Base-by-base conservation (phyloP, 2,329 filamentous ascomycete genomes). In the Fusarium lyarnte region DNA sequence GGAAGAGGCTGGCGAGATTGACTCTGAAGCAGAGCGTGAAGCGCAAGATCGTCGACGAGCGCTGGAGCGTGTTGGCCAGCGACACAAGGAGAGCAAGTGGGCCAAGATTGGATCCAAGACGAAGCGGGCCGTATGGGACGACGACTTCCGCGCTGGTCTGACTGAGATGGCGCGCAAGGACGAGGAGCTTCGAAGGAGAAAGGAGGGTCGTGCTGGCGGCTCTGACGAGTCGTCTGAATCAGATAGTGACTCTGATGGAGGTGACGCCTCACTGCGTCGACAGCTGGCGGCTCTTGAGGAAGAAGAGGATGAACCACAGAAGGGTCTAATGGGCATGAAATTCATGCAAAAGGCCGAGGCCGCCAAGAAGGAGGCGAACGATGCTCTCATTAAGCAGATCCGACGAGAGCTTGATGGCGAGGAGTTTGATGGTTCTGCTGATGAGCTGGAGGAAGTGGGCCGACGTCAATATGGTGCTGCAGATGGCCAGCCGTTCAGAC, bases 291-390 rank as follows among this genome's bases (percentile, higher is more conserved):
- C 83, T 23, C 82, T 85, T 14, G 83, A 84, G 38, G 78, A 83
- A 13, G 82, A 86, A 19, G 87, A 88, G 27, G 83, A 83, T n/a
- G 84, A 79, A 23, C 88, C 88, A 1, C 86, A 88, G 74, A 91
- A 91, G 19, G 92, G 90, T 75, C 84, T 99, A 11, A 90, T 93
- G 81, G 88, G 89, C 57, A 94, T 99, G 92, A 93, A 94, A 69
- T 99, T 99, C 80, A 98, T 99, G 96, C 90, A 92, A 77, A 94
- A 92, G 74, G 94, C 94, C 3, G 95, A 98, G 78, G 92, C 92
- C 33, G 87, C 90, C 41, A 90, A 90, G 77, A 94, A 92, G 81
- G 89, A 92, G 70, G 88, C 90, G 63, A 98, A 98, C 74, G 93
- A 97, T 76, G 92, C 93, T 62, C 89, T 94, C 63, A 84, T 94